Evolutionary conservation across 306 rosid species (phyloP).

Genomic region (Heteromeles arbutifolia): DNA sequence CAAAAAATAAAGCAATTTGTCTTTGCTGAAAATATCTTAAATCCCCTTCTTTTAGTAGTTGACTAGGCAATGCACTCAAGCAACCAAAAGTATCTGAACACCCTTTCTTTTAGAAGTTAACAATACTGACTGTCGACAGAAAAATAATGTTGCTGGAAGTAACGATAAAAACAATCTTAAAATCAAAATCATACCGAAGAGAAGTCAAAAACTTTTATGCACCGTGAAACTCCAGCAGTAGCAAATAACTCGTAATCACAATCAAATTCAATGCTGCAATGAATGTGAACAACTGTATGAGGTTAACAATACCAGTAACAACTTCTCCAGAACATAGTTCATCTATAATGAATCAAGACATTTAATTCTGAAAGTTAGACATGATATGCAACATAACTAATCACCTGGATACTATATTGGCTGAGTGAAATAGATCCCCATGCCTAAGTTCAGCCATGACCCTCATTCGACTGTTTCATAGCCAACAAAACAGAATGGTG

Average conservation of each 20-base stretch:
- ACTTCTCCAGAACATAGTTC: background rate
- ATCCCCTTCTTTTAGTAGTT: background rate
- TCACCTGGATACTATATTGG: slow-evolving; percentile 96
- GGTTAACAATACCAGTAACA: background rate
- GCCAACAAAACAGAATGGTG: background rate
- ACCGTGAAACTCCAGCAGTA: slow-evolving; percentile 95
- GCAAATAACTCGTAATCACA: slow-evolving; percentile 90
- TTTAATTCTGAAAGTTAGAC: background rate
- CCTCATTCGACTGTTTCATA: slow-evolving; percentile 79
- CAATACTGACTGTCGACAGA: background rate
- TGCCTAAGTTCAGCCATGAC: slow-evolving; percentile 90
- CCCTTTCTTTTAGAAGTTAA: background rate
- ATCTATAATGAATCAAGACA: background rate
- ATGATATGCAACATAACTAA: slow-evolving; percentile 9
- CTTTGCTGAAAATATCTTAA: background rate
- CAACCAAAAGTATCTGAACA: background rate
- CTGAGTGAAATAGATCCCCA: slow-evolving; percentile 83
- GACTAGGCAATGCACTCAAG: background rate
- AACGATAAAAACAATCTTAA: slow-evolving; percentile 9
- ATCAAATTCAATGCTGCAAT: slow-evolving; percentile 94
- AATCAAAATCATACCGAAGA: slow-evolving; percentile 49
- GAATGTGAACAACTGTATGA: slow-evolving; percentile 22
- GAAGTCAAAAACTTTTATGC: slow-evolving; percentile 94
- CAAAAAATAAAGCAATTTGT: background rate
- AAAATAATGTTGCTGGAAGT: background rate